phyloP scores from a whole-genome alignment of 768 basidiomycete genomes.

The Trametes cubensis region DNA sequence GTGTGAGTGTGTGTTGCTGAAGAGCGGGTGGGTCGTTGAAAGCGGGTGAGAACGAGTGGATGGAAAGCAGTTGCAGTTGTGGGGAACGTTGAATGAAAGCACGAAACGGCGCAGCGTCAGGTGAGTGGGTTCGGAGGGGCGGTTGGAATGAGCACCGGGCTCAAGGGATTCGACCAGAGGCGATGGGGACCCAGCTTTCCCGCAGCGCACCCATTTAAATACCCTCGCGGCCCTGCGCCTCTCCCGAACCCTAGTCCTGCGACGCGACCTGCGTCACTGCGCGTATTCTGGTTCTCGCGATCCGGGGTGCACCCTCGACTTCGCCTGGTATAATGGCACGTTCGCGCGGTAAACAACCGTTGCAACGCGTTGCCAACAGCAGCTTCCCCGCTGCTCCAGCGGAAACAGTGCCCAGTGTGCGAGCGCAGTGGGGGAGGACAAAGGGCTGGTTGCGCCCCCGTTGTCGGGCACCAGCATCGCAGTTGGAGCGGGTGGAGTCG shows the following conservation, averaged over 20 bases:
- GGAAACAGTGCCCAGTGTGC: too few relatives aligned
- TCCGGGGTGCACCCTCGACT: constrained; percentile 1
- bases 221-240: constrained; percentile 2
- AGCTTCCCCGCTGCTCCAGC: too few relatives aligned
- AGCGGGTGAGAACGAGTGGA: constrained; percentile 1
- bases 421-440: background rate
- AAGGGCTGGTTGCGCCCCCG: constrained; percentile 15
- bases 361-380: too few relatives aligned
- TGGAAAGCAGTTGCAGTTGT: background rate
- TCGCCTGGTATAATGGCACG: background rate
- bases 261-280: too few relatives aligned
- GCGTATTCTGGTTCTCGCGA: background rate
- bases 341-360: background rate
- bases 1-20: too few relatives aligned
- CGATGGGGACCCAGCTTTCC: constrained; percentile 2
- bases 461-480: constrained; percentile 21
- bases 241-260: too few relatives aligned
- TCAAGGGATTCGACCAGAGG: constrained; percentile 19
- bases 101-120: constrained; percentile 6
- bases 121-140: background rate
- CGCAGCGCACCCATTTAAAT: background rate
- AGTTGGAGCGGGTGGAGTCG: constrained; percentile 23
- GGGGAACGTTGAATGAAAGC: constrained; percentile 7
- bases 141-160: constrained; percentile 22
- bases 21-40: background rate